phyloP scores from a whole-genome alignment of 495 filamentous ascomycete genomes.

The Xylaria scruposa region DNA sequence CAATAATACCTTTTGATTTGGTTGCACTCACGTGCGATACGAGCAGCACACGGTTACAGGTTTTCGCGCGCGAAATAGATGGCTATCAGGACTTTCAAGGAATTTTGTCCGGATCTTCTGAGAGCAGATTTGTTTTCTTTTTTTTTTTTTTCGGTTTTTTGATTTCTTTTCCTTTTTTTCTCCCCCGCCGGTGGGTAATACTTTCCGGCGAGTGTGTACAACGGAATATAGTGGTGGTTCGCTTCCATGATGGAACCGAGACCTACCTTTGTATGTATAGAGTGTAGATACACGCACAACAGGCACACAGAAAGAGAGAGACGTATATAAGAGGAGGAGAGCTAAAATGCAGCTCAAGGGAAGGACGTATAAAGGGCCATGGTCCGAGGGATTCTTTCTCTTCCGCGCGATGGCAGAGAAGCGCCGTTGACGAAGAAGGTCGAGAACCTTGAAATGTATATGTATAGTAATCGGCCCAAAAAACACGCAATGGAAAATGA shows the following conservation, averaged over 20 bases:
- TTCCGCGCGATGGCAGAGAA: background rate
- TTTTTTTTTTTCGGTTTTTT: background rate
- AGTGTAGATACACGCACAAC: constrained; percentile 7
- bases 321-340: constrained; percentile 13
- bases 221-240: background rate
- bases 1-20: constrained; percentile 25
- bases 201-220: constrained; percentile 11
- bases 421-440: background rate
- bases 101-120: background rate
- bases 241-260: background rate
- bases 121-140: background rate
- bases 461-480: constrained; percentile 7
- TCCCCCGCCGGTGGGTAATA: background rate
- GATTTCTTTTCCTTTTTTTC: background rate
- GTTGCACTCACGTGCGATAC: background rate
- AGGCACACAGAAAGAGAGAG: background rate
- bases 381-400: no score
- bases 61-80: background rate
- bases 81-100: background rate
- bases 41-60: background rate
- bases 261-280: background rate
- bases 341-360: background rate
- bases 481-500: background rate
- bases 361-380: background rate
- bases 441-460: background rate